A percentile compares a stretch with the other conserved stretches of the same genome.
phyloP scores from a whole-genome alignment of 1,139 yeast genomes.

The Oligophagozyma castellii region DNA sequence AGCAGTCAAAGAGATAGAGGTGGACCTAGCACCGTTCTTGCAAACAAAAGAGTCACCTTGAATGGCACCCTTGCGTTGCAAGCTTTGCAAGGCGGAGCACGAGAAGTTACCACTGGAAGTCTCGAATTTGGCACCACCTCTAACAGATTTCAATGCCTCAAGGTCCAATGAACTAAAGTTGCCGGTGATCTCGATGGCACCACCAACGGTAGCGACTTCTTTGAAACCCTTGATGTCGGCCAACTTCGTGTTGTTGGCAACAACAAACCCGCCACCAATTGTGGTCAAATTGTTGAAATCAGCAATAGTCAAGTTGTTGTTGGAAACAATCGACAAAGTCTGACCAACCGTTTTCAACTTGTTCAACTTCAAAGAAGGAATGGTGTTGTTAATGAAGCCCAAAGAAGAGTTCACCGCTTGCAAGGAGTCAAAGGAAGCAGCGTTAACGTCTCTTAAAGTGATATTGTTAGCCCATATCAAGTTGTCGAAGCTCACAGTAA shows the following conservation, averaged over 20 bases:
- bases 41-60: constrained; percentile 84
- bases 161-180: constrained; percentile 67
- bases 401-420: constrained; percentile 65
- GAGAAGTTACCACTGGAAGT: constrained; percentile 61
- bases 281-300: constrained; percentile 57
- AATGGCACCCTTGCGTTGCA: constrained; percentile 62
- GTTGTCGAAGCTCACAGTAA: constrained; percentile 53
- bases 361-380: constrained; percentile 46
- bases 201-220: constrained; percentile 59
- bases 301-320: constrained; percentile 55
- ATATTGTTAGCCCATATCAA: constrained; percentile 78
- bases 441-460: constrained; percentile 65
- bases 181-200: constrained; percentile 79
- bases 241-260: constrained; percentile 72
- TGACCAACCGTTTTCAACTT: constrained; percentile 57
- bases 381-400: constrained; percentile 54
- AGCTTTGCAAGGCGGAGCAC: constrained; percentile 60
- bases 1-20: constrained; percentile 34
- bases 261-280: constrained; percentile 80
- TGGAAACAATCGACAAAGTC: constrained; percentile 61
- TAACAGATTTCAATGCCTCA: constrained; percentile 58
- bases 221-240: constrained; percentile 59
- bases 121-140: constrained; percentile 84
- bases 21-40: constrained; percentile 51
- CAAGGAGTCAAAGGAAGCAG: constrained; percentile 58